Evolutionary conservation across 495 filamentous ascomycete species (phyloP).

Genomic region (Penicillium alfredii): DNA sequence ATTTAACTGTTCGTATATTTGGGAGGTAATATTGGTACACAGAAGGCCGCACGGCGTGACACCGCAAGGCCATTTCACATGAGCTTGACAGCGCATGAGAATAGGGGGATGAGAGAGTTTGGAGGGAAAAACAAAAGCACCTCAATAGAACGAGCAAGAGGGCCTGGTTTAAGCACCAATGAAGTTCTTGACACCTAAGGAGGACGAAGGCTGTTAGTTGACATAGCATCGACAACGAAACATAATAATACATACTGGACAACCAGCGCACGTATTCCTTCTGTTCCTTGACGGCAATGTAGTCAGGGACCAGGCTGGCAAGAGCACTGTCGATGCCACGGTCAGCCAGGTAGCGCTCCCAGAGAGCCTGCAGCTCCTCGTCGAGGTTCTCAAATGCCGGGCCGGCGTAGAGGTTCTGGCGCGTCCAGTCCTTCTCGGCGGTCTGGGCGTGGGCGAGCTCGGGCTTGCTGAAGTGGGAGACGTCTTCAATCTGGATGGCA

Average conservation of each 20-base stretch:
- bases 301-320: conserved; percentile 88
- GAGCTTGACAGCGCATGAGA: too few relatives aligned
- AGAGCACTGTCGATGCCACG: conserved; percentile 83
- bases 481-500: conserved; percentile 80
- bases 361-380: conserved; percentile 84
- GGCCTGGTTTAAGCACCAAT: neutral
- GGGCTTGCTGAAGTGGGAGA: conserved; percentile 75
- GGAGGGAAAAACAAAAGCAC: neutral
- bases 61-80: neutral
- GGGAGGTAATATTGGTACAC: neutral
- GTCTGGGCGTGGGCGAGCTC: conserved; percentile 61
- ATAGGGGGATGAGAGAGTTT: neutral
- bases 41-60: neutral
- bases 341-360: conserved; percentile 94
- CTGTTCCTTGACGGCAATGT: conserved; percentile 98
- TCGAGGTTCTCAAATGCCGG: conserved; percentile 92
- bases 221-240: too few relatives aligned
- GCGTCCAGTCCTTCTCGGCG: conserved; percentile 60
- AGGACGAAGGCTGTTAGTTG: conserved; percentile 12
- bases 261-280: conserved; percentile 93
- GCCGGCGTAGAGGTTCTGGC: conserved; percentile 78
- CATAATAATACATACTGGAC: conserved; percentile 49
- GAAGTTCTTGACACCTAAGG: conserved; percentile 64
- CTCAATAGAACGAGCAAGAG: too few relatives aligned
- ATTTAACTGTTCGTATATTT: neutral